These are phyloP conservation scores for Mycena rebaudengoi DNA, from an alignment of 768 basidiomycete species.

Conservation along the genomic window DNA sequence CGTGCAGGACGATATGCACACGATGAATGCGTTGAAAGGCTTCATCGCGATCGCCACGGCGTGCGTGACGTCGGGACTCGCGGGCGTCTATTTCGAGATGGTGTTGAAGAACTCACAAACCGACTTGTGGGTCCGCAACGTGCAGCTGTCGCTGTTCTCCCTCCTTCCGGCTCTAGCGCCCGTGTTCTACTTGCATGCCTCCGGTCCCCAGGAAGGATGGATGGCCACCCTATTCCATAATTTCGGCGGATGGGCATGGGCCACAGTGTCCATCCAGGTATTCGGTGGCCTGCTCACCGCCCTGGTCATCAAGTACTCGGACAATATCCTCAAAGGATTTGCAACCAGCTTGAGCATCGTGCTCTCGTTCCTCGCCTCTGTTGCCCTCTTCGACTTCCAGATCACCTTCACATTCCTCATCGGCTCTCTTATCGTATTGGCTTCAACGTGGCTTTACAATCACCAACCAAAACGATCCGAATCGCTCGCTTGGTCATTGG, in stretches of 20 bases:
- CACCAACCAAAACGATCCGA: conserved; percentile 55
- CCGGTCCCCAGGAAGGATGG: conserved; percentile 45
- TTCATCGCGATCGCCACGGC: conserved; percentile 91
- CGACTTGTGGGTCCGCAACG: conserved; percentile 96
- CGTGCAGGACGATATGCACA: conserved; percentile 44
- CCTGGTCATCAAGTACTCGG: conserved; percentile 93
- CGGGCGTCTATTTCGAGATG: conserved; percentile 99
- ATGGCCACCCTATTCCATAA: conserved; percentile 73
- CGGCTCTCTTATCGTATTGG: conserved; percentile 84
- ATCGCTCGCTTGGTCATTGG: conserved; percentile 25
- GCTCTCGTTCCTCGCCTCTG: conserved; percentile 92
- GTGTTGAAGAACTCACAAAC: conserved; percentile 89
- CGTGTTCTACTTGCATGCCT: conserved; percentile 63
- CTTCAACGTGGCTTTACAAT: conserved; percentile 94
- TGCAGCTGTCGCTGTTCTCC: conserved; percentile 94
- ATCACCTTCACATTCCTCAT: conserved; percentile 88
- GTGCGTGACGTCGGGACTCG: conserved; percentile 95
- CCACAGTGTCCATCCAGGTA: conserved; percentile 88
- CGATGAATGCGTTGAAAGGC: conserved; percentile 85
- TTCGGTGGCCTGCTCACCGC: conserved; percentile 93
- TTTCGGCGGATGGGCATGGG: conserved; percentile 93
- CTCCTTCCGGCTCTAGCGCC: conserved; percentile 88
- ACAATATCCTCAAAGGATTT: conserved; percentile 93
- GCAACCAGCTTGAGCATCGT: conserved; percentile 95
- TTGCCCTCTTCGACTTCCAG: conserved; percentile 88